Evolutionary conservation across 306 rosid species (phyloP).

Genomic region (Cotoneaster glaucophyllus): DNA sequence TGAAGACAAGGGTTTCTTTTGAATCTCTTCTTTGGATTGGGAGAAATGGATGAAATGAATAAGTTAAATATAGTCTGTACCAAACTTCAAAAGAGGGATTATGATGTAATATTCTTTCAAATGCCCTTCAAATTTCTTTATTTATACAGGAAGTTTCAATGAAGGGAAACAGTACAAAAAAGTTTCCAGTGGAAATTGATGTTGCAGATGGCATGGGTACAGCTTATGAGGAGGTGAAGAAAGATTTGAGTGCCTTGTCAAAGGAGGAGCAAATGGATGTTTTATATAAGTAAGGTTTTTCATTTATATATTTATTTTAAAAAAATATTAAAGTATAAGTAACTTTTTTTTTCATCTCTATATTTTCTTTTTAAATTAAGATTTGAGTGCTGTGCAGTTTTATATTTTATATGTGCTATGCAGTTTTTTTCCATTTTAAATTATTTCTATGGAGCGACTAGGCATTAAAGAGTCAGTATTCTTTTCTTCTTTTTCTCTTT

Average conservation of each 20-base stretch:
- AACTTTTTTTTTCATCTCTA: too few species aligned
- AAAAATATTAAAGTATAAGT: too few species aligned
- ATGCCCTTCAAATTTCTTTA: background rate
- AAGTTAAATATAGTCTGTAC: background rate
- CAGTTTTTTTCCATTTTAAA: too few species aligned
- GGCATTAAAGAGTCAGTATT: too few species aligned
- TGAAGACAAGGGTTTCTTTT: background rate
- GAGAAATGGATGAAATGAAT: background rate
- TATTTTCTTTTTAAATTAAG: too few species aligned
- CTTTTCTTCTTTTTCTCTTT: too few species aligned
- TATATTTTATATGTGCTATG: too few species aligned
- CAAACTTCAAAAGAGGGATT: background rate
- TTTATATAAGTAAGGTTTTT: conserved; percentile 42
- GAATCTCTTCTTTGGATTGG: background rate
- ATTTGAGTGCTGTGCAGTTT: too few species aligned
- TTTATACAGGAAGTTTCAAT: conserved; percentile 53
- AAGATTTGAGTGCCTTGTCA: conserved; percentile 66
- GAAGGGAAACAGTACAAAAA: conserved; percentile 29
- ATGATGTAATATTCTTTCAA: conserved; percentile 9
- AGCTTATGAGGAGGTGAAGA: conserved; percentile 41
- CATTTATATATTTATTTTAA: background rate
- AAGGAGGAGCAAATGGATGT: conserved; percentile 72
- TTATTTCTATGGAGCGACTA: too few species aligned
- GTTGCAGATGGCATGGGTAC: conserved; percentile 26
- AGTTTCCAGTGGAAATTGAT: conserved; percentile 13